These are phyloP conservation scores for Penicillium sp. DNA, from an alignment of 2,329 filamentous ascomycete species.

Conservation along the genomic window DNA sequence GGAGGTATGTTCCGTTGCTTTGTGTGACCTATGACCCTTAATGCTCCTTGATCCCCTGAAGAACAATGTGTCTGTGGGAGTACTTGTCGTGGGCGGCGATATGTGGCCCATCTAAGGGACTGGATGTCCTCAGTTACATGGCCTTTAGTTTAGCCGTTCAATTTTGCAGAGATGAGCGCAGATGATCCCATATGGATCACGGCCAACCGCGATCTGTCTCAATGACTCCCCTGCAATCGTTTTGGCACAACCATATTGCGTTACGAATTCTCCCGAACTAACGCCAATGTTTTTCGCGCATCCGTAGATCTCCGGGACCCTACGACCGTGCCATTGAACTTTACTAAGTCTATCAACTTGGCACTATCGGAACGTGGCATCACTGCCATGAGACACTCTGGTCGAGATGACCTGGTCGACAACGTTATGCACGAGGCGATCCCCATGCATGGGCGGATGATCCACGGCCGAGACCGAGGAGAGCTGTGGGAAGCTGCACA, in stretches of 20 bases:
- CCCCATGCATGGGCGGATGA: constrained; percentile 95
- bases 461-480: constrained; percentile 69
- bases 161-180: neutral
- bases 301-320: constrained; percentile 76
- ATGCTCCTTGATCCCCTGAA: neutral
- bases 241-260: constrained; percentile 3
- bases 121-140: constrained; percentile 9
- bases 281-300: constrained; percentile 14
- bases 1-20: constrained; percentile 61
- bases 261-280: constrained; percentile 16
- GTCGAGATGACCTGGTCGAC: constrained; percentile 64
- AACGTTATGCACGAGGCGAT: constrained; percentile 74
- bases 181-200: neutral
- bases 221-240: neutral
- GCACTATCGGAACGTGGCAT: constrained; percentile 92
- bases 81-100: neutral
- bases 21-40: neutral
- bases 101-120: constrained; percentile 4
- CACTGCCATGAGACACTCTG: constrained; percentile 72
- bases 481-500: constrained; percentile 73
- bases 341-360: constrained; percentile 97
- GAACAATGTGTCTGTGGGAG: neutral
- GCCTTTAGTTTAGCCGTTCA: constrained; percentile 5
- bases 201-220: neutral
- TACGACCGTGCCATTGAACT: constrained; percentile 80